Base-by-base conservation (phyloP, 306 rosid species). In the Cucurbita ficifolia region DNA sequence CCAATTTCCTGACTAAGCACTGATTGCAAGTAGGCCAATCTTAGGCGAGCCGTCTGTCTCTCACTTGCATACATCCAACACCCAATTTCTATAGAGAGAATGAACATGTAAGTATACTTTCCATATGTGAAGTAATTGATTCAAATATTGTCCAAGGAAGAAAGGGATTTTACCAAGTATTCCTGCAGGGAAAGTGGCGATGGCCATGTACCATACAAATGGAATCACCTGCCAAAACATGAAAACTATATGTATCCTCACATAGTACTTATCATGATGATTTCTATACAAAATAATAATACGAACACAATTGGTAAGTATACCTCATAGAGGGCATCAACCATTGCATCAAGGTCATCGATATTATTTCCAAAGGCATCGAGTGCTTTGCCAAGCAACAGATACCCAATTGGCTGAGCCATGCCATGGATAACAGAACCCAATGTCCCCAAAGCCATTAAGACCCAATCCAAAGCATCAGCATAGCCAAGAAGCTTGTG, bases 1-100 rank as follows among this genome's bases (percentile, higher is more conserved):
- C 95, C 96, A 24, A 92, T 78, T 70, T 92, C 97, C 76, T 89
- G 97, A 77, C 81, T 77, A 6, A 92, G 89, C 2, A 92, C 88
- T 74, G 96, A 89, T 70, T 48, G 82, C 53, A 92, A 82, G 77
- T 85, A 89, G 12, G 89, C 96, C 36, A 92, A 71, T 76, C 96
- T 80, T 64, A 92, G 65, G 5, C 90, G 86, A 0, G 72, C 76
- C 50, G 86, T 53, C 74, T 92, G 97, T 78, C 97, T 86, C 70
- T 92, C 90, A 79, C 97, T 92, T 80, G 96, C 45, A 73, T 92
- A 87, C 92, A 92, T 92, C 94, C 96, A 92, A 56, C 94, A 92
- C 19, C 92, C 94, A 61, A 85, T 82, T 80, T 92, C 97, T 92
- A 82, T 42, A 16, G 2, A 16, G 14, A 8, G 13, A 38, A 64